phyloP scores from a whole-genome alignment of 2,329 filamentous ascomycete species.

The Neoscytalidium dimidiatum region DNA sequence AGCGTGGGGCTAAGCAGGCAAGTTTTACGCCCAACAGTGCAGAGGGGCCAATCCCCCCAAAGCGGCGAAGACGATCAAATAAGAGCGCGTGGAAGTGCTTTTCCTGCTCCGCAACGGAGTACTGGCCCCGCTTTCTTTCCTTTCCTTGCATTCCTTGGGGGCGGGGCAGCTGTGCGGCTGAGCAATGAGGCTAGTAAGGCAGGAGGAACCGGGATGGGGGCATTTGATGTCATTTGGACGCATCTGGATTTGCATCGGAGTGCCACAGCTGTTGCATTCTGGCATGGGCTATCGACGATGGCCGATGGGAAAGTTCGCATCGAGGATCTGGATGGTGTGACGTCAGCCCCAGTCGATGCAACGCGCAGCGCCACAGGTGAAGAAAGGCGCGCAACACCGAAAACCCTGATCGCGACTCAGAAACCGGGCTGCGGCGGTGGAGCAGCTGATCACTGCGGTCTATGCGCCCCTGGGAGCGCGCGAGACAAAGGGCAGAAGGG shows the following conservation, averaged over 20 bases:
- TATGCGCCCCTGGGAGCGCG: background rate
- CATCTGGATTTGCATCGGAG: slow-evolving; percentile 4
- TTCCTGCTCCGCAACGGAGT: background rate
- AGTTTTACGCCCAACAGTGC: background rate
- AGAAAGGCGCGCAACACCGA: background rate
- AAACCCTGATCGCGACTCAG: background rate
- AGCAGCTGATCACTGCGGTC: slow-evolving; percentile 5
- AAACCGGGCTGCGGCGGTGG: background rate
- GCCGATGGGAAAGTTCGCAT: slow-evolving; percentile 5
- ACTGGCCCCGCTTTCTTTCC: background rate
- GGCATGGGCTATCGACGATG: slow-evolving; percentile 12
- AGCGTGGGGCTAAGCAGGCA: background rate
- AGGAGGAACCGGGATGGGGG: background rate
- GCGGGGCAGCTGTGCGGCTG: slow-evolving; percentile 6
- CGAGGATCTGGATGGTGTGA: slow-evolving; percentile 1
- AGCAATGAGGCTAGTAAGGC: background rate
- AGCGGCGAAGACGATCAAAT: background rate
- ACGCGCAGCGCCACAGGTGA: background rate
- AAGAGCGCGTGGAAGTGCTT: background rate
- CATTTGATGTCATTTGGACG: slow-evolving; percentile 5
- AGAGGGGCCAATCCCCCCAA: background rate
- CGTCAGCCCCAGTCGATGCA: background rate
- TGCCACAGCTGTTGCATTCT: slow-evolving; percentile 2
- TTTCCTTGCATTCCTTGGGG: slow-evolving; percentile 1
- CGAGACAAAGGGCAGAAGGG: background rate